Evolutionary conservation across 192 early-diverging fungal species (phyloP).

Genomic region (Coemansia sp.): DNA sequence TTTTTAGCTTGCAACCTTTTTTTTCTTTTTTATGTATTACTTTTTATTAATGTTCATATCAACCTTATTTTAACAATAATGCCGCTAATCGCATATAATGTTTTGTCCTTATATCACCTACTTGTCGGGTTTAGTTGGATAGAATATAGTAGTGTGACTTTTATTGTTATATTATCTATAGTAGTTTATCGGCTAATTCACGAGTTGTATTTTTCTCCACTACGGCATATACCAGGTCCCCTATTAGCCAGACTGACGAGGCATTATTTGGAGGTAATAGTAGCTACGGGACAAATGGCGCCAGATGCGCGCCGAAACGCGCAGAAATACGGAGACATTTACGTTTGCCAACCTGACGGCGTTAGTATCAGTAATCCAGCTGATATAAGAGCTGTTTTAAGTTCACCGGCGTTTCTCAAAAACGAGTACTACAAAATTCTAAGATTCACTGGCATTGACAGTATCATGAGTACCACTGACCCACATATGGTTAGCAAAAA

Average conservation of each 20-base stretch:
- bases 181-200: background rate
- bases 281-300: slow-evolving; percentile 11
- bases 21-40: background rate
- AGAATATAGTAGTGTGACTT: background rate
- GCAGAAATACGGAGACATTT: slow-evolving; percentile 17
- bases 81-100: background rate
- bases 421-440: slow-evolving; percentile 29
- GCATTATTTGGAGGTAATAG: slow-evolving; percentile 5
- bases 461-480: slow-evolving; percentile 12
- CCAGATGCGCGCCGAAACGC: background rate
- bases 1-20: background rate
- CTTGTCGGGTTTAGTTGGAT: background rate
- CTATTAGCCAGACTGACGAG: slow-evolving; percentile 2
- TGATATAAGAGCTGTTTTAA: slow-evolving; percentile 28
- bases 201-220: slow-evolving; percentile 7
- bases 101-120: background rate
- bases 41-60: background rate
- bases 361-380: slow-evolving; percentile 26
- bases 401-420: slow-evolving; percentile 20
- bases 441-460: slow-evolving; percentile 17
- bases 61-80: background rate
- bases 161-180: background rate
- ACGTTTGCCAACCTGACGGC: slow-evolving; percentile 24
- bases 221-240: slow-evolving; percentile 22
- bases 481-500: slow-evolving; percentile 9